These are phyloP conservation scores for Erigeron philadelphicus DNA, from an alignment of 140 eudicot species.

Conservation along the genomic window DNA sequence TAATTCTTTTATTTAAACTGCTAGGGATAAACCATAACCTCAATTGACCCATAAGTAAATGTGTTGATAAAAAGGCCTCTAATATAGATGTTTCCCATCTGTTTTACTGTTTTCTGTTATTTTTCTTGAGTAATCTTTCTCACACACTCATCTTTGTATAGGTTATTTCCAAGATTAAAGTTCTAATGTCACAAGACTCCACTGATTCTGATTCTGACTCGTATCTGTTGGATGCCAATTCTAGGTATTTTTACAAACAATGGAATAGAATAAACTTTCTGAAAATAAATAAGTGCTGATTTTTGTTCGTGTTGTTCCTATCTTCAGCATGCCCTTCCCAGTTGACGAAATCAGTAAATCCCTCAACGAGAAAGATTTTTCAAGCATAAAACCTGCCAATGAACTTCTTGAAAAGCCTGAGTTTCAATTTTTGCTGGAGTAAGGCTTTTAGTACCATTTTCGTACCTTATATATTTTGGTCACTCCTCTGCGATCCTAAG, in stretches of 20 bases:
- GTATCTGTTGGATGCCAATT: conserved; percentile 58
- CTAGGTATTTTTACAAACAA: conserved; percentile 42
- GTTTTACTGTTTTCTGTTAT: not conserved
- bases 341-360: conserved; percentile 48
- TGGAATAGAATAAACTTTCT: not conserved
- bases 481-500: conserved; percentile 11
- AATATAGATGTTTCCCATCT: not conserved
- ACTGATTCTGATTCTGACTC: conserved; percentile 45
- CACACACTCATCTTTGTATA: conserved; percentile 18
- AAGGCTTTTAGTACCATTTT: conserved; percentile 25
- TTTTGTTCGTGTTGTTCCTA: not conserved
- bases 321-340: conserved; percentile 64
- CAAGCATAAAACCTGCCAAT: conserved; percentile 47
- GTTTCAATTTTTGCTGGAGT: conserved; percentile 59
- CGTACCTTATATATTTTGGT: conserved; percentile 20
- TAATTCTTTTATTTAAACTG: not conserved
- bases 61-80: not conserved
- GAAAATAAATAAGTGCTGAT: not conserved
- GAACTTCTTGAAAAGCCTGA: conserved; percentile 59
- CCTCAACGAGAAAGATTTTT: conserved; percentile 45
- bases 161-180: conserved; percentile 59
- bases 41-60: not conserved
- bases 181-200: conserved; percentile 47
- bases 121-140: not conserved
- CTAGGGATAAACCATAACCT: not conserved